Base-by-base conservation (phyloP, 441 rosid species). In the Euphorbia corollata region DNA sequence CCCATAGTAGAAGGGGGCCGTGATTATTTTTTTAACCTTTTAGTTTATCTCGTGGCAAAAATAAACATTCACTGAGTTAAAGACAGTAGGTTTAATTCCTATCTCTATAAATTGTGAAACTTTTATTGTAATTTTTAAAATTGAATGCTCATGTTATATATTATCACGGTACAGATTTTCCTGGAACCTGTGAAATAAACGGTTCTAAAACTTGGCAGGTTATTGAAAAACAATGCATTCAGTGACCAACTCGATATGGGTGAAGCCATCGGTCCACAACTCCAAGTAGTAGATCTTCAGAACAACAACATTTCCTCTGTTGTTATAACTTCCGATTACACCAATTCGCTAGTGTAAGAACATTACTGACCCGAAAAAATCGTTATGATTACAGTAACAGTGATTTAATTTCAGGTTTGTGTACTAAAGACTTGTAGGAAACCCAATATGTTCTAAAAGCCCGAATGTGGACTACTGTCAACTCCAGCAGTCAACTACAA, bases 371-470 rank as follows among this genome's bases (percentile, higher is more conserved):
- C 22, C 50, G 59, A 18, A 51, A n/a, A 61, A 68, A 48, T 23
- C 64, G 15, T 53, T 11, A 24, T 63, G 18, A 19, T 24, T 19
- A 8, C 50, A 5, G 12, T n/a, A 19, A 53, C 34, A 19, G 11
- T 62, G 18, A 55, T 64, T 68, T 64, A 58, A 69, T 73, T 22
- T 63, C 55, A n/a, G 43, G 30, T 63, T 73, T 61, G 32, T 77
- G 65, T 71, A 57, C 63, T 65, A 84, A 94, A 57, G 97, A 60
- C 90, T 94, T 58, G 68, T 85, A 20, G 97, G 93, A 69, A 94
- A 94, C 69, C 97, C 97, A 0, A 93, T 94, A 34, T 94, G 99
- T 76, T 65, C 81, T 62, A 80, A 87, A 65, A 85, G 83, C 70
- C 77, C 87, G 39, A 89, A 85, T 74, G 84, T 86, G 55, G 85